Base-by-base conservation (phyloP, 116 monocot species). In the Iris pallida region DNA sequence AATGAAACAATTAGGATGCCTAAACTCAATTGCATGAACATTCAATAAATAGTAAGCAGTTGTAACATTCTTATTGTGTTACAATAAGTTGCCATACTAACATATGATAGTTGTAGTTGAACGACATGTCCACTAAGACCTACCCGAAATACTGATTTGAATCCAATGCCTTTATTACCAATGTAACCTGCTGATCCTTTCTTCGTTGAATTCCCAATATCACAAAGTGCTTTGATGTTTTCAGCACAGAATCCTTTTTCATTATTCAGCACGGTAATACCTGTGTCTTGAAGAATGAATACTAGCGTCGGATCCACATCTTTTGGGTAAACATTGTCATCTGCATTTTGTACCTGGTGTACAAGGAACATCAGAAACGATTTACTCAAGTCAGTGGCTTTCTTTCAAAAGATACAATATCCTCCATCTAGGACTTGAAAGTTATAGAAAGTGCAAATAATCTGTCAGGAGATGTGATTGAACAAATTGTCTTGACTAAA, bases 131-230 rank as follows among this genome's bases (percentile, higher is more conserved):
- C 41, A 67, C 14, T 52, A 5, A 66, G 20, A 13, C 63, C 2
- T 88, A 98, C 98, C 93, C 98, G 83, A 70, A 98, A 98, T 64
- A 98, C 98, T 55, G 98, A 98, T 71, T 98, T 98, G 76, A 98
- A 98, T 5, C 98, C 98, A 69, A 98, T 98, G 76, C 98, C 98
- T 80, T 93, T 98, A 51, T 88, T 73, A 42, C 98, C 98, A 67
- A 98, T 98, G 71, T 98, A 98, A 59, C 98, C 98, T 59, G 77
- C 75, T 69, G 88, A 90, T 70, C 86, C 84, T 73, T 88, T 98
- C 66, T 98, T 98, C 14, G 98, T 98, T 17, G 98, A 98, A 71
- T 86, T 98, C 49, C 93, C 98, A 88, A 98, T 78, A 66, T 98
- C 98, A 81, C 98, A 98, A 46, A 98, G 93, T 63, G 98, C 98